Conservation (phyloP, 2,329 filamentous ascomycete species). For the Pleomassaria siparia region DNA sequence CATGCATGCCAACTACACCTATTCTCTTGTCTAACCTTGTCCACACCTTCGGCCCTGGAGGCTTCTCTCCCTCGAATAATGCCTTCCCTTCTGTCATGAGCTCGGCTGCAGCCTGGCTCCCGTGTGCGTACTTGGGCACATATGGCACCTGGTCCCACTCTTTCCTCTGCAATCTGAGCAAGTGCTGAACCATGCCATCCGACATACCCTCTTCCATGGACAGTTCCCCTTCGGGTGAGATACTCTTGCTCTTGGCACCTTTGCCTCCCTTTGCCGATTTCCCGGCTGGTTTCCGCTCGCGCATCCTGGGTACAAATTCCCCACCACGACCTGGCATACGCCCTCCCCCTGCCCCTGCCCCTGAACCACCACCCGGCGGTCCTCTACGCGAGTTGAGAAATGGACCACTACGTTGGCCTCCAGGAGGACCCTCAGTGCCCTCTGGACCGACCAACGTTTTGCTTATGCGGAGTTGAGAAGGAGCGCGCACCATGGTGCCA, state of each 20-base stretch:
- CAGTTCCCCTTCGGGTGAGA: constrained; percentile 8
- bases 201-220: constrained; percentile 20
- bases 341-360: too few relatives aligned
- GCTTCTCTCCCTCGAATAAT: constrained; percentile 33
- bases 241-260: background rate
- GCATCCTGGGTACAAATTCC: constrained; percentile 20
- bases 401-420: background rate
- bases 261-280: background rate
- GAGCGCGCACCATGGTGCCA: constrained; percentile 35
- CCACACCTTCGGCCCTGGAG: constrained; percentile 28
- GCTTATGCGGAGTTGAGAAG: constrained; percentile 26
- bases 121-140: constrained; percentile 37
- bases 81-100: constrained; percentile 34
- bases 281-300: constrained; percentile 13
- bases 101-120: constrained; percentile 34
- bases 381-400: constrained; percentile 28
- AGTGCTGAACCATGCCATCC: constrained; percentile 35
- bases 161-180: constrained; percentile 36
- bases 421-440: constrained; percentile 12
- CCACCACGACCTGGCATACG: background rate
- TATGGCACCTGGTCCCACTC: constrained; percentile 40
- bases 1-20: constrained; percentile 38
- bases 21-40: constrained; percentile 31
- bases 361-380: too few relatives aligned
- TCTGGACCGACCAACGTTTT: constrained; percentile 7